A percentile compares a stretch with the other conserved stretches of the same genome.
phyloP scores from a whole-genome alignment of 1,284 basidiomycete genomes.

The Coniferiporia sulphurascens region DNA sequence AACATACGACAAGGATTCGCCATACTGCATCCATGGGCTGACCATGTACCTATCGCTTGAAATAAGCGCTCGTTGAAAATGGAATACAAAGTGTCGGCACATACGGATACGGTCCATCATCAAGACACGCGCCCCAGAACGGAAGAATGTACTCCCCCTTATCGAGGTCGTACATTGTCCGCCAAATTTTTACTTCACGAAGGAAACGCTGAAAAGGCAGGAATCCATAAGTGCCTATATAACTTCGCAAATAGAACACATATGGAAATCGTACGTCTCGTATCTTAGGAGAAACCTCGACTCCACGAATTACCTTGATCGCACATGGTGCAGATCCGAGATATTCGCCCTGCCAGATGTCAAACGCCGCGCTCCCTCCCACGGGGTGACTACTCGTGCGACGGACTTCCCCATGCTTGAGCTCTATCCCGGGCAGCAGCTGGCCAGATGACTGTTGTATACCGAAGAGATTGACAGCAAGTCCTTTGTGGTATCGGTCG shows the following conservation, averaged over 20 bases:
- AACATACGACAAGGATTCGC: constrained; percentile 45
- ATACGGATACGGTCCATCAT: constrained; percentile 50
- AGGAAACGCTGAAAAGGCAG: constrained; percentile 38
- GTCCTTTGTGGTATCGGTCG: constrained; percentile 34
- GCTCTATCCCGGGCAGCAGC: constrained; percentile 44
- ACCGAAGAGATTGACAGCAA: constrained; percentile 44
- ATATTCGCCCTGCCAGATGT: constrained; percentile 50
- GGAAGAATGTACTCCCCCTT: constrained; percentile 47
- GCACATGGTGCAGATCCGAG: constrained; percentile 48
- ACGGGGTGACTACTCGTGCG: constrained; percentile 43
- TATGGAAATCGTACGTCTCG: constrained; percentile 28
- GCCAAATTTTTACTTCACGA: constrained; percentile 52
- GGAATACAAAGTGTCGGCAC: constrained; percentile 16
- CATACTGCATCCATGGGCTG: constrained; percentile 51
- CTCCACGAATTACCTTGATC: constrained; percentile 49
- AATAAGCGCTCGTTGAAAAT: not conserved
- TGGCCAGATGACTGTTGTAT: constrained; percentile 39
- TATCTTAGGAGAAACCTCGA: constrained; percentile 41
- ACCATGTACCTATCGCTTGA: constrained; percentile 41
- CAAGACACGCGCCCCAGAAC: constrained; percentile 49
- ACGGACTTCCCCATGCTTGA: constrained; percentile 47
- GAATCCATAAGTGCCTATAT: not conserved
- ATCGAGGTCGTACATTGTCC: constrained; percentile 47
- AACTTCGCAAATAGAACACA: not conserved
- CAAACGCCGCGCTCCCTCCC: constrained; percentile 44